Conservation (phyloP, 805 yeast species). For the Saccharomycopsis synnaedendra region DNA sequence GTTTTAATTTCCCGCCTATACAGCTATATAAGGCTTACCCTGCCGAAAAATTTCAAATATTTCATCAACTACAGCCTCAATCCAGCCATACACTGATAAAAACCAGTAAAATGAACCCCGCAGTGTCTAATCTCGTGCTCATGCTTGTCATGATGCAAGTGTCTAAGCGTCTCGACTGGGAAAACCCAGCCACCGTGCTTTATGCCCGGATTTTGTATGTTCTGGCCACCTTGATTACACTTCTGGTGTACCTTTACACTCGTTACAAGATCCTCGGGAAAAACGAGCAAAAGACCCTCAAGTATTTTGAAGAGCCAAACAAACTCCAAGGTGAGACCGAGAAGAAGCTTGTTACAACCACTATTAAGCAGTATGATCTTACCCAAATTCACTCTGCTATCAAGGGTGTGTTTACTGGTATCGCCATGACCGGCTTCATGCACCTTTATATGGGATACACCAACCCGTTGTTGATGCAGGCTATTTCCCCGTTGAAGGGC, state of each 20-base stretch:
- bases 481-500: slow-evolving; percentile 79
- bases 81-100: too few relatives aligned
- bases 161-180: slow-evolving; percentile 79
- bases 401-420: slow-evolving; percentile 74
- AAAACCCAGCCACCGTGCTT: slow-evolving; percentile 61
- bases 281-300: slow-evolving; percentile 86
- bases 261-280: slow-evolving; percentile 50
- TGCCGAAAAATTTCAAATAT: too few relatives aligned
- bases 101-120: slow-evolving; percentile 58
- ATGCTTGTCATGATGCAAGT: slow-evolving; percentile 97
- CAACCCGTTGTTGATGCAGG: slow-evolving; percentile 93
- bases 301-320: slow-evolving; percentile 79
- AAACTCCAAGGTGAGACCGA: slow-evolving; percentile 68
- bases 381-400: slow-evolving; percentile 71
- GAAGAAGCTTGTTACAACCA: slow-evolving; percentile 70
- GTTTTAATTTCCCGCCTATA: too few relatives aligned
- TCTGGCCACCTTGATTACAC: slow-evolving; percentile 52
- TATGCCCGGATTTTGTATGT: slow-evolving; percentile 68
- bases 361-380: slow-evolving; percentile 90
- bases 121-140: slow-evolving; percentile 71
- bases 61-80: too few relatives aligned
- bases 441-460: slow-evolving; percentile 95
- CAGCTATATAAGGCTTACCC: too few relatives aligned
- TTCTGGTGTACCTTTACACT: slow-evolving; percentile 56
- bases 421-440: slow-evolving; percentile 98